Conservation (phyloP, 345 rosid genomes). For the Laguncularia racemosa region DNA sequence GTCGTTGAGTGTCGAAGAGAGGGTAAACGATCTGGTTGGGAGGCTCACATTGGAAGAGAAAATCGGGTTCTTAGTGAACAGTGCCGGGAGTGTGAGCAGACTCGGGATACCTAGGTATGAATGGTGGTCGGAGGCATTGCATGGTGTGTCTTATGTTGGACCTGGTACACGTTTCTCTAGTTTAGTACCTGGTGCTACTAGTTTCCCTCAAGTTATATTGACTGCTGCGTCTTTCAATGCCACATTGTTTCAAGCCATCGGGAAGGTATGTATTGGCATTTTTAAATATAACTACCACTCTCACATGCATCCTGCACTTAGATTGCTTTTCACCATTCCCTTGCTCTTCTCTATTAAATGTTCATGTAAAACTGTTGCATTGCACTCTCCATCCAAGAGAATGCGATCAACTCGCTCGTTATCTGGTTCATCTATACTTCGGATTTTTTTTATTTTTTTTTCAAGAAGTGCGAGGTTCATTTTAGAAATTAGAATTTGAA, state of each 20-base stretch:
- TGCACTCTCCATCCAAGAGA: too few species aligned
- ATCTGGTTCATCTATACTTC: too few species aligned
- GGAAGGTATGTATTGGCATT: slow-evolving; percentile 63
- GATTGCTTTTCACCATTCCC: neutral
- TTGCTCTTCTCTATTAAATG: neutral
- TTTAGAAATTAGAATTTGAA: too few species aligned
- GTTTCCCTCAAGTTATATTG: slow-evolving; percentile 90
- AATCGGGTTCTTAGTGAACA: slow-evolving; percentile 39
- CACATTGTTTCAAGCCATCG: slow-evolving; percentile 74
- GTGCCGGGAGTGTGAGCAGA: slow-evolving; percentile 47
- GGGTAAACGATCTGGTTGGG: slow-evolving; percentile 72
- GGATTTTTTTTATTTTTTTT: too few species aligned
- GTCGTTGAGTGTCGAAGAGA: slow-evolving; percentile 22
- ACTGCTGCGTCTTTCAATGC: slow-evolving; percentile 90
- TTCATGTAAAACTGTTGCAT: too few species aligned
- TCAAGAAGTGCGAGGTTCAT: too few species aligned
- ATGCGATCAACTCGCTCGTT: too few species aligned
- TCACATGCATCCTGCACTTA: too few species aligned
- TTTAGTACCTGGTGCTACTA: slow-evolving; percentile 80
- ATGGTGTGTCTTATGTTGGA: slow-evolving; percentile 84
- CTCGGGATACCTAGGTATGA: slow-evolving; percentile 80
- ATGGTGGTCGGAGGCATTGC: slow-evolving; percentile 99
- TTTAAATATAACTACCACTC: too few species aligned
- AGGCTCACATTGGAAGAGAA: slow-evolving; percentile 82
- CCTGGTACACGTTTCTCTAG: slow-evolving; percentile 58